Base-by-base conservation (phyloP, 805 yeast species). In the Candida verbasci region DNA sequence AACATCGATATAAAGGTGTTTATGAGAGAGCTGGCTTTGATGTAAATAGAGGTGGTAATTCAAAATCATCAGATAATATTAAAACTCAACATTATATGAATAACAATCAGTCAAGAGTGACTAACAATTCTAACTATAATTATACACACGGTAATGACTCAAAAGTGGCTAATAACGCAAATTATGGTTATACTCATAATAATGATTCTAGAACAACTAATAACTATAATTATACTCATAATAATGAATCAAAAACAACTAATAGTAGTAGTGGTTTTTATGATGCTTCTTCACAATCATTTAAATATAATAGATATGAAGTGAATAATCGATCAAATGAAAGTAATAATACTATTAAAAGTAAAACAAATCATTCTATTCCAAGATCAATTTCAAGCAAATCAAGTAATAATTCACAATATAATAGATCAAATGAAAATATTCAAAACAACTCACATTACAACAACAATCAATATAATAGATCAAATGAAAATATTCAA, bases 1-100 rank as follows among this genome's bases (percentile, higher is more conserved):
- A 74, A 24, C 78, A 72, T 32, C 61, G 78, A 20, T 81, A 79
- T 48, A 70, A 70, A 46, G 80, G 88, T 2, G 93, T 83, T 2
- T 77, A 82, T 56, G 93, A 85, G 53, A 61, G 93, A 46, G 93
- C 93, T 0, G 95, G 95, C 0, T 85, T 85, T 49, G 93, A 84
- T 27, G 65, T 67, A 21, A 50, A 52, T 33, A 43, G 38, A 26
- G 46, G 43, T n/a, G 42, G 39, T 14, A 21, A 35, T 24, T 9
- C 12, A 12, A 24, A 18, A 15, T 17, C 31, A 15, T 6, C 15
- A 9, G 9, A n/a, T n/a, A n/a, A n/a, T n/a, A n/a, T n/a, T n/a
- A n/a, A n/a, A n/a, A n/a, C n/a, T n/a, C n/a, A n/a, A n/a, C n/a
- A n/a, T n/a, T n/a, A n/a, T n/a, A n/a, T n/a, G n/a, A n/a, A n/a